Percentiles rank a stretch among this genome's conserved stretches.
These are phyloP conservation scores for Sporothrix sp. DNA, from an alignment of 2,329 filamentous ascomycete genomes.

Conservation along the genomic window DNA sequence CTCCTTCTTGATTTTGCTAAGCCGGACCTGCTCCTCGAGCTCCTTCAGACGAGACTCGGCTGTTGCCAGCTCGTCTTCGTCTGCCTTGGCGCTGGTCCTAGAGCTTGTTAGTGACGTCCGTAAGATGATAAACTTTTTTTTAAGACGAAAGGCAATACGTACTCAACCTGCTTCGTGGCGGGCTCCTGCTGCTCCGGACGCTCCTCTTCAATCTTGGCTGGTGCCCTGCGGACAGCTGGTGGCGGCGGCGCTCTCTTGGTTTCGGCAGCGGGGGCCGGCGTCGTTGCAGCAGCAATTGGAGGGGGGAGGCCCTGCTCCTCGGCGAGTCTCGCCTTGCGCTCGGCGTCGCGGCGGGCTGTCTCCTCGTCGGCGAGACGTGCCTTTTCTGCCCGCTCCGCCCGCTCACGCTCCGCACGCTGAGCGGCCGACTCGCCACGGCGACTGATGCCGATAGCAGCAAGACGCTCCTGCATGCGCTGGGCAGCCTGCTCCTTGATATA, in stretches of 20 bases:
- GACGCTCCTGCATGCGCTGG: slow-evolving; percentile 89
- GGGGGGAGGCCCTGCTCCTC: slow-evolving; percentile 62
- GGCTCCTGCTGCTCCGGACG: slow-evolving; percentile 61
- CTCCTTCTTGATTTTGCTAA: slow-evolving; percentile 90
- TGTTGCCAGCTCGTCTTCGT: slow-evolving; percentile 73
- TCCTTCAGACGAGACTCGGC: slow-evolving; percentile 75
- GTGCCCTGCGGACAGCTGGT: slow-evolving; percentile 15
- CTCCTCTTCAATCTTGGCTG: slow-evolving; percentile 52
- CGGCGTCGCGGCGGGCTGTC: slow-evolving; percentile 76
- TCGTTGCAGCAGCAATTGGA: slow-evolving; percentile 40
- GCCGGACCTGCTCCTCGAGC: slow-evolving; percentile 85
- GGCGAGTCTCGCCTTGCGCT: slow-evolving; percentile 72
- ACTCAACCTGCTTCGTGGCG: slow-evolving; percentile 72
- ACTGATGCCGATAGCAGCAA: slow-evolving; percentile 88
- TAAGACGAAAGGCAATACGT: slow-evolving; percentile 37
- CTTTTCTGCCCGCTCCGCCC: slow-evolving; percentile 76
- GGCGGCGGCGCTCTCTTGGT: slow-evolving; percentile 65
- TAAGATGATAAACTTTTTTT: not conserved
- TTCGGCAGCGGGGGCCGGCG: slow-evolving; percentile 28
- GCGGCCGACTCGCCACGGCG: slow-evolving; percentile 72
- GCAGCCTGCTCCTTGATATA: slow-evolving; percentile 97
- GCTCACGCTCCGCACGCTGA: slow-evolving; percentile 82
- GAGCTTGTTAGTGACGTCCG: not conserved
- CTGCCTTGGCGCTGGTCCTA: slow-evolving; percentile 62
- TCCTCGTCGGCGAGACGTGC: slow-evolving; percentile 87